Evolutionary conservation across 139 green algal genomes (phyloP).

Genomic region (Chlamydomonas applanata): DNA sequence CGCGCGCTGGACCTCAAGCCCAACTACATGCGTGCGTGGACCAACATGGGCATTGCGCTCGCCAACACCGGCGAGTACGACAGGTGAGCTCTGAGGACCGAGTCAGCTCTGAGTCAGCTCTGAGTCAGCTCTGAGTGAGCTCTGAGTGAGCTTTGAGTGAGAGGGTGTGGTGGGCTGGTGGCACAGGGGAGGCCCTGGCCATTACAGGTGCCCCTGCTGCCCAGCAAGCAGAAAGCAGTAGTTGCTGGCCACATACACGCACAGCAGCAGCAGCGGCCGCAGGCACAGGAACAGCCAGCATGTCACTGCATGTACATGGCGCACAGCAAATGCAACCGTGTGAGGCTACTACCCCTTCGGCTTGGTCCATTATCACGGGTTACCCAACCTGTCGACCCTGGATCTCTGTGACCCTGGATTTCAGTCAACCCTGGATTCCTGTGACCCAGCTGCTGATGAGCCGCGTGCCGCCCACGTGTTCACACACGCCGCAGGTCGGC

Average conservation of each 20-base stretch:
- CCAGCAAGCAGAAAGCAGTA: no score
- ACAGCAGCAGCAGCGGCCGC: no score
- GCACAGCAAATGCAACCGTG: neutral
- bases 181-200: no score
- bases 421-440: neutral
- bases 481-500: constrained; percentile 47
- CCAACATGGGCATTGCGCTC: constrained; percentile 97
- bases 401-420: neutral
- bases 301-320: neutral
- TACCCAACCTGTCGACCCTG: neutral
- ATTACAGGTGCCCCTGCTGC: no score
- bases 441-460: neutral
- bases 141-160: no score
- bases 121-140: neutral
- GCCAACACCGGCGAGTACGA: constrained; percentile 87
- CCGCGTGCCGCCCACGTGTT: neutral
- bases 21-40: constrained; percentile 99
- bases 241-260: no score
- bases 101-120: neutral
- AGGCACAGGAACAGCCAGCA: no score
- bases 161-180: no score
- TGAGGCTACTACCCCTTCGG: neutral
- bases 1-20: constrained; percentile 93
- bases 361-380: neutral
- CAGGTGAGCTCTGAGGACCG: constrained; percentile 9